A percentile compares a stretch with the other conserved stretches of the same genome.
phyloP scores from a whole-genome alignment of 345 rosid species.

The Eutrema heterophyllum region DNA sequence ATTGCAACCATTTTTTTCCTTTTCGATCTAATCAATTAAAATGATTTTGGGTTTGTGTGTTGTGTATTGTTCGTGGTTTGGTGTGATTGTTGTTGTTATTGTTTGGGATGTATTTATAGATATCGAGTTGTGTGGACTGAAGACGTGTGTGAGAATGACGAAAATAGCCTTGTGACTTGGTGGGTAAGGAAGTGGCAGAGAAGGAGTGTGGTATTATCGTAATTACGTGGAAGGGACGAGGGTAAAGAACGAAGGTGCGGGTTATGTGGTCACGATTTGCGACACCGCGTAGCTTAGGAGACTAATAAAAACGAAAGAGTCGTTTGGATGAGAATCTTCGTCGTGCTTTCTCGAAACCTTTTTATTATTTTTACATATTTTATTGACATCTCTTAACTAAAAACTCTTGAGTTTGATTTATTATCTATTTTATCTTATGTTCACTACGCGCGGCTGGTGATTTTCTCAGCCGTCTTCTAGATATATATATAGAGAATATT shows the following conservation, averaged over 20 bases:
- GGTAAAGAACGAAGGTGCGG: neutral
- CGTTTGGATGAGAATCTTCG: slow-evolving; percentile 30
- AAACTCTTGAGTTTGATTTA: neutral
- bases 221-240: slow-evolving; percentile 7
- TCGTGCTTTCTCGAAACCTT: slow-evolving; percentile 21
- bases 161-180: slow-evolving; percentile 26
- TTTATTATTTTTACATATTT: slow-evolving; percentile 4
- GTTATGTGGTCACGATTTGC: slow-evolving; percentile 33
- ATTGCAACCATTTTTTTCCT: slow-evolving; percentile 15
- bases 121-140: slow-evolving; percentile 19
- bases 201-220: slow-evolving; percentile 22
- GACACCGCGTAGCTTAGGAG: slow-evolving; percentile 27
- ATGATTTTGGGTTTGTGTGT: neutral
- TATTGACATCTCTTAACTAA: neutral
- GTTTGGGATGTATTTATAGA: slow-evolving; percentile 22
- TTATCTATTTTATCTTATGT: neutral
- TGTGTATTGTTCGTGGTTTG: slow-evolving; percentile 26
- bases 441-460: neutral
- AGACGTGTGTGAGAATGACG: slow-evolving; percentile 20
- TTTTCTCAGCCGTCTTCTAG: slow-evolving; percentile 25
- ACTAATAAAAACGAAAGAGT: slow-evolving; percentile 14
- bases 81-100: neutral
- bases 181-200: slow-evolving; percentile 36
- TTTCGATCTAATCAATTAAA: neutral
- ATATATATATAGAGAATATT: neutral